phyloP scores from a whole-genome alignment of 768 basidiomycete genomes.

The Panaeolus cyanescens region DNA sequence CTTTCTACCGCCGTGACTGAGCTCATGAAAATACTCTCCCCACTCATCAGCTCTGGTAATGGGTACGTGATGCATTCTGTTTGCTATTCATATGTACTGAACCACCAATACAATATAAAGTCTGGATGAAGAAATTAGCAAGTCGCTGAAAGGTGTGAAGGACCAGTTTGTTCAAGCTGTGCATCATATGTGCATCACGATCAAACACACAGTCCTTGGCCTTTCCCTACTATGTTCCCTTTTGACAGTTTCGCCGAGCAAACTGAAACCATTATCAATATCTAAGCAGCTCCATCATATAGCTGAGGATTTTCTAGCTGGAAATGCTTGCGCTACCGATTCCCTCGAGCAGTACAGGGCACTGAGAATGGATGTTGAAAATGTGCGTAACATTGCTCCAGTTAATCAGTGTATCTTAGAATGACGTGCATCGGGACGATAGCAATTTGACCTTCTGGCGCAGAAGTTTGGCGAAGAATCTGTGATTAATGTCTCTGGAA shows the following conservation, averaged over 20 bases:
- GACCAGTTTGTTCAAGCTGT: not conserved
- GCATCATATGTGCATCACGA: not conserved
- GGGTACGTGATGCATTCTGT: not conserved
- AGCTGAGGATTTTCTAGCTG: not conserved
- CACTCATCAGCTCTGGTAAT: not conserved
- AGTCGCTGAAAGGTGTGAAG: not conserved
- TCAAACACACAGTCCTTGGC: not conserved
- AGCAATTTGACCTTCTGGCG: not conserved
- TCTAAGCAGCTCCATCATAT: not conserved
- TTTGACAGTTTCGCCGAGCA: too few relatives aligned
- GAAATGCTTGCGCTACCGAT: not conserved
- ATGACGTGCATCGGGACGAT: not conserved
- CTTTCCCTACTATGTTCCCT: not conserved
- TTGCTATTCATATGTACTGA: not conserved
- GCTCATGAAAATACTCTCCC: not conserved
- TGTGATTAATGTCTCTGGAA: not conserved
- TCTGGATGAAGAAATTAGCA: not conserved
- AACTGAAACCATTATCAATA: too few relatives aligned
- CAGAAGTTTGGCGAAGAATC: not conserved
- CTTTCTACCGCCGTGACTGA: not conserved
- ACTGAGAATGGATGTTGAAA: not conserved
- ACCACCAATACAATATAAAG: not conserved
- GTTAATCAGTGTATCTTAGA: not conserved
- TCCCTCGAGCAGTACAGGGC: not conserved
- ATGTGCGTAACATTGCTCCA: not conserved